These are phyloP conservation scores for Rhodotorula kratochvilovae DNA, from an alignment of 768 basidiomycete species.

Conservation along the genomic window DNA sequence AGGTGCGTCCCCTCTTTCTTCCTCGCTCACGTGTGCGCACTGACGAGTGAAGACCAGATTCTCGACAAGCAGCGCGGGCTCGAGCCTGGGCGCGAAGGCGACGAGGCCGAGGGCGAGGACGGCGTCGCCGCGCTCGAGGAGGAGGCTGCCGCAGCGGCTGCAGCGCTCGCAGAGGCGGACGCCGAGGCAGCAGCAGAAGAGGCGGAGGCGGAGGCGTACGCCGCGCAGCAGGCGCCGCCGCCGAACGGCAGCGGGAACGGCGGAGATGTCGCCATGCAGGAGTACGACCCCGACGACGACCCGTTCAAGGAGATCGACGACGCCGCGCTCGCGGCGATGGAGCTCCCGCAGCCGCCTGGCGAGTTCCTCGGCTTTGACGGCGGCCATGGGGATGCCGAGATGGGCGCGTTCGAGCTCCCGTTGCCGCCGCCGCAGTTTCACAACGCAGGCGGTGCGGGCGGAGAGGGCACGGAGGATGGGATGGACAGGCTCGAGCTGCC, in stretches of 20 bases:
- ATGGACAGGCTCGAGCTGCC: background rate
- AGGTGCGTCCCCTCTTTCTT: conserved; percentile 52
- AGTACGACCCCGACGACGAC: background rate
- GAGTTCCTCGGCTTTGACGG: background rate
- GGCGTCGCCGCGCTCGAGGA: background rate
- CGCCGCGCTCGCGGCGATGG: conserved; percentile 4
- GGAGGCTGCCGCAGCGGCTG: background rate
- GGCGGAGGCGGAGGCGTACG: background rate
- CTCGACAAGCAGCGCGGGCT: conserved; percentile 27
- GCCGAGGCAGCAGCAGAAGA: background rate
- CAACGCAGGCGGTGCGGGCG: background rate
- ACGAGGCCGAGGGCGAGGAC: conserved; percentile 2
- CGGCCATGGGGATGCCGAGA: background rate
- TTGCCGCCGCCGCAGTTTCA: conserved; percentile 2
- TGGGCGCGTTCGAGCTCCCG: conserved; percentile 1
- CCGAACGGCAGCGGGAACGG: background rate
- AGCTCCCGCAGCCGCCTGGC: background rate
- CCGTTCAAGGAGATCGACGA: conserved; percentile 9
- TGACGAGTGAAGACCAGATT: conserved; percentile 1
- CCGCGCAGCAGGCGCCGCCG: background rate
- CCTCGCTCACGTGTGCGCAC: background rate
- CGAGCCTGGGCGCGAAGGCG: background rate
- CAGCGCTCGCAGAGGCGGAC: background rate
- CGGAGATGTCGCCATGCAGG: background rate
- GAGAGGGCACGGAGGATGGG: too few species aligned